Evolutionary conservation across 805 yeast species (phyloP).

Genomic region (Saturnispora hagleri): DNA sequence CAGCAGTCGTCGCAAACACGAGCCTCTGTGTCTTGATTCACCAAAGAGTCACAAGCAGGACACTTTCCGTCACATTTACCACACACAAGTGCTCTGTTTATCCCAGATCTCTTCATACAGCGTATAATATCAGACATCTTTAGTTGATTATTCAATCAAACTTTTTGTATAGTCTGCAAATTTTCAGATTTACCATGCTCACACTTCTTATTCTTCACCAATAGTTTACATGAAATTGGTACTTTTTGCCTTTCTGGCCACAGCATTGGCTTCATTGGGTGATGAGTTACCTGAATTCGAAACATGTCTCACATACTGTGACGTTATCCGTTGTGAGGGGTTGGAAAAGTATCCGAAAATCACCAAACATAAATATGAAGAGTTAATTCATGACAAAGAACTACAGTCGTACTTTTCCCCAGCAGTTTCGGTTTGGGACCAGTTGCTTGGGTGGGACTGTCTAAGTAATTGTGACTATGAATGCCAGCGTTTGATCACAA

Average conservation of each 20-base stretch:
- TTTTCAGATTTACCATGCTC: background rate
- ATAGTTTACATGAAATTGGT: background rate
- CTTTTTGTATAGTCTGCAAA: background rate
- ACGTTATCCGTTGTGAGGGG: conserved; percentile 24
- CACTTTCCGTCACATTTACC: conserved; percentile 86
- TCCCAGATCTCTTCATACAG: conserved; percentile 83
- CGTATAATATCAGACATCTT: conserved; percentile 24
- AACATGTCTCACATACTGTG: conserved; percentile 48
- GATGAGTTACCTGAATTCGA: conserved; percentile 49
- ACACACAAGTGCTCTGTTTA: conserved; percentile 60
- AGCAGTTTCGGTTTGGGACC: conserved; percentile 35
- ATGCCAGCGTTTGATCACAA: conserved; percentile 75
- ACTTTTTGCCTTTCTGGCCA: background rate
- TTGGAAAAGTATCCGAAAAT: conserved; percentile 19
- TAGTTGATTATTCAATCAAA: background rate
- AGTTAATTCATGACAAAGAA: conserved; percentile 24
- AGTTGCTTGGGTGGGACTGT: conserved; percentile 64
- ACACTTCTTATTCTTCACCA: background rate
- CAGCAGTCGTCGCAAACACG: conserved; percentile 82
- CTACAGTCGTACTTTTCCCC: conserved; percentile 30
- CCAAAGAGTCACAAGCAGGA: conserved; percentile 82
- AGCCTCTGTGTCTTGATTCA: conserved; percentile 57
- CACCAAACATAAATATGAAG: conserved; percentile 19
- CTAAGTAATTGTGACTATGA: conserved; percentile 80
- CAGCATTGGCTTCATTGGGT: conserved; percentile 42